Base-by-base conservation (phyloP, 768 basidiomycete species). In the Hysterangium stoloniferum region DNA sequence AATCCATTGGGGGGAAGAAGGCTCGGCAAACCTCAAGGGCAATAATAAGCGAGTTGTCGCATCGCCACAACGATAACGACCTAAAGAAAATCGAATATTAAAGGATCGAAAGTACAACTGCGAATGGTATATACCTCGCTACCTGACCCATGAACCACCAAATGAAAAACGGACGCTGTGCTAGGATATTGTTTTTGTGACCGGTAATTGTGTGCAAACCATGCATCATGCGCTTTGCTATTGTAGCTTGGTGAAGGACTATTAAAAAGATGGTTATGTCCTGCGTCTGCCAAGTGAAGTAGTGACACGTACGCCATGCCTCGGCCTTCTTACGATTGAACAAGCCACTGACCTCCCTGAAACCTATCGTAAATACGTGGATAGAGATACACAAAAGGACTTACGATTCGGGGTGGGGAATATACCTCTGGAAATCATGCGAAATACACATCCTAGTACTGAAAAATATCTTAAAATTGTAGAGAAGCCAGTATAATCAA, bases 101-200 rank as follows among this genome's bases (percentile, higher is more conserved):
- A 29, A 12, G 38, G 32, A 46, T 7, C n/a, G n/a, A n/a, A n/a
- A n/a, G n/a, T 20, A n/a, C 4, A 22, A 31, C 20, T 45, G 28
- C 13, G 31, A 13, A 19, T 17, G 45, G 34, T 6, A 65, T 78
- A 34, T 58, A 83, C 82, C 79, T 76, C 0, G 76, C 71, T 5
- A 84, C 68, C 56, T 84, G 84, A 53, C 77, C 80, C 28, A 77
- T 68, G 56, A 84, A 84, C 86, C 86, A 88, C 38, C 73, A 72
- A 48, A 79, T 75, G 57, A 82, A 77, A 63, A 77, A 86, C 0
- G 86, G 86, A 0, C 84, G 76, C 24, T 84, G 71, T 17, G 79
- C 76, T 27, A 88, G 68, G 57, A 79, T 66, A 53, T 82, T 70
- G 0, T 73, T 78, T 31, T 76, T 71, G 3, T 68, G 64, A 31